Conservation (phyloP, 2,329 filamentous ascomycete species). For the Penicillium sp. region DNA sequence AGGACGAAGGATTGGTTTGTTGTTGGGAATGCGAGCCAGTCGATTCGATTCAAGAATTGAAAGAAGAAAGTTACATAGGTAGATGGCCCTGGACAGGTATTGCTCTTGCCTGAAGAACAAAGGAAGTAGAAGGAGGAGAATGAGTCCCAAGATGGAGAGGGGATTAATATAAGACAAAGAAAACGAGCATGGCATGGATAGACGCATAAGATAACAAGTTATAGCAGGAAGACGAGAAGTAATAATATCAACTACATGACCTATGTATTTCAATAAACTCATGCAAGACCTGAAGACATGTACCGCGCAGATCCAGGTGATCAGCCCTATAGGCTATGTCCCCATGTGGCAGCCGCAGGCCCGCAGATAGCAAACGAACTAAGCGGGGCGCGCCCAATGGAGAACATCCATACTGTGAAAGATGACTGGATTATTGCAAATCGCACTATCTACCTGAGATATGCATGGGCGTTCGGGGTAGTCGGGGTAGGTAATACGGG, state of each 20-base stretch:
- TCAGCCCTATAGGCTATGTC: slow-evolving; percentile 13
- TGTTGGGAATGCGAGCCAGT: slow-evolving; percentile 4
- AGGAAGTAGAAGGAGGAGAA: background rate
- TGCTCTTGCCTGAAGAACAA: background rate
- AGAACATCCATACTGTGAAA: too few species aligned
- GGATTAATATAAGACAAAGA: too few species aligned
- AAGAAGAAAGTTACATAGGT: background rate
- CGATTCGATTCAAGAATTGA: slow-evolving; percentile 9
- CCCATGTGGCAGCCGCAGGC: slow-evolving; percentile 3
- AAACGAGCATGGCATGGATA: too few species aligned
- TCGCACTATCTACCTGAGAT: too few species aligned
- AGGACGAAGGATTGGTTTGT: too few species aligned
- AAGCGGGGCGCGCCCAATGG: slow-evolving; percentile 9
- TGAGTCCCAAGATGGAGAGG: background rate
- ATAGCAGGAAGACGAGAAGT: too few species aligned
- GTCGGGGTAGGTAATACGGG: too few species aligned
- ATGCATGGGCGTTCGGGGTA: too few species aligned
- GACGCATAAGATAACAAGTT: too few species aligned
- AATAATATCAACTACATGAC: background rate
- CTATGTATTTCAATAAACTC: background rate
- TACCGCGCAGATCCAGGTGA: background rate
- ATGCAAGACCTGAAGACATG: background rate
- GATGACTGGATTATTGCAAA: background rate
- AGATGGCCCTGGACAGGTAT: too few species aligned
- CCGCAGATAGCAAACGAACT: slow-evolving; percentile 6